Base-by-base conservation (phyloP, 495 filamentous ascomycete genomes). In the Penicillium canariense region DNA sequence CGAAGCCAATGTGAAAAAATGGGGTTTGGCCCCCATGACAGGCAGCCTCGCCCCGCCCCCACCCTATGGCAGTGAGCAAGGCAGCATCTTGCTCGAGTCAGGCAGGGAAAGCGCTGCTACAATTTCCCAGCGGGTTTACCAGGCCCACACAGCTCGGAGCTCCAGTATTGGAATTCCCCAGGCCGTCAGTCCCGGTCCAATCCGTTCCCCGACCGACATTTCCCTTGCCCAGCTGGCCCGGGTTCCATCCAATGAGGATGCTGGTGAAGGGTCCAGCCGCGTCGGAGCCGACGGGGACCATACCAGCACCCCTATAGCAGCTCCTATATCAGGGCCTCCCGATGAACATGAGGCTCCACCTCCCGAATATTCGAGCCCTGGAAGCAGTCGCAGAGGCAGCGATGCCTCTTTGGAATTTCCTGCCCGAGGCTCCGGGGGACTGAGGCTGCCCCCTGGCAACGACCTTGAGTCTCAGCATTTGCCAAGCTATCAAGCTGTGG, bases 1-100 rank as follows among this genome's bases (percentile, higher is more conserved):
- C 65, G 94, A 98, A 73, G 94, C 91, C 38, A 98, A 98, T 59
- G 94, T 98, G 32, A 98, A 98, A 81, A 97, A 97, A 79, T 97
- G 94, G 94, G 94, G 94, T 6, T 74, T 98, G 48, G 94, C 94
- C 42, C 94, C 94, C 11, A 95, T 95, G 82, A 96, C 92, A 1
- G 94, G 94, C 35, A 95, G 89, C 65, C 79, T 97, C 34, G 95
- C 93, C 35, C 95, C 94, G 12, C 94, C 94, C 27, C 94, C 94
- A 38, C 95, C 94, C 4, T 98, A 98, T 63, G 94, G 94, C 18
- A 94, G 88, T 52, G 94, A 97, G 70, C 90, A 96, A 67, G 94
- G 94, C 49, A 96, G 90, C 62, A 96, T 98, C 50, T 74, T 98
- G 7, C 84, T 98, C 6, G 95, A 97, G 66, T 85, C 90, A 0